phyloP scores from a whole-genome alignment of 306 rosid genomes.

The Comarum palustre region DNA sequence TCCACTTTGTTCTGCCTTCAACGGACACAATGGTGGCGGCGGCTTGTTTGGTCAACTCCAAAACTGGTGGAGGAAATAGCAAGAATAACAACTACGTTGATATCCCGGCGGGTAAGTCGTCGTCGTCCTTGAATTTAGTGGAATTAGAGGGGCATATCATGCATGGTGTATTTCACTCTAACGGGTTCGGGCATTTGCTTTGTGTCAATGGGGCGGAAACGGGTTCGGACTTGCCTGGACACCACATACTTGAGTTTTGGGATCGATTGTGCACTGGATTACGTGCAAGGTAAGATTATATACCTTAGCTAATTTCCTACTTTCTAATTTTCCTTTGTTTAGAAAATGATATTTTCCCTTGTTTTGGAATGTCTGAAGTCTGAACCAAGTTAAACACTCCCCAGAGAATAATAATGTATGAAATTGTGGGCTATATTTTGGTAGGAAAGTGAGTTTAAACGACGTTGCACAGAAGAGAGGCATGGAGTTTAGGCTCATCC shows the following conservation, averaged over 20 bases:
- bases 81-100: neutral
- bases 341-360: neutral
- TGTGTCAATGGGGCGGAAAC: conserved; percentile 71
- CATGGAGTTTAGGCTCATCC: conserved; percentile 69
- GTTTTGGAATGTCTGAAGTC: neutral
- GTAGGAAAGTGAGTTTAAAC: conserved; percentile 76
- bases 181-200: conserved; percentile 84
- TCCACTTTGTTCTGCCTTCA: conserved; percentile 77
- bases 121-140: conserved; percentile 24
- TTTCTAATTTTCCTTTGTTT: neutral
- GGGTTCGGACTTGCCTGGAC: conserved; percentile 62
- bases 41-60: conserved; percentile 30
- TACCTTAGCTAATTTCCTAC: neutral
- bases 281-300: conserved; percentile 56
- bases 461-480: conserved; percentile 62
- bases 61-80: neutral
- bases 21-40: conserved; percentile 52
- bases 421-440: neutral
- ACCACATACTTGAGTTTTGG: conserved; percentile 69
- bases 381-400: neutral
- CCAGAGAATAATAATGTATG: neutral
- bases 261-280: conserved; percentile 70
- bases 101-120: neutral
- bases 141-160: conserved; percentile 58
- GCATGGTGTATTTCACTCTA: conserved; percentile 88